phyloP scores from a whole-genome alignment of 169 alveolate species.

The Sarcocystis neurona region DNA sequence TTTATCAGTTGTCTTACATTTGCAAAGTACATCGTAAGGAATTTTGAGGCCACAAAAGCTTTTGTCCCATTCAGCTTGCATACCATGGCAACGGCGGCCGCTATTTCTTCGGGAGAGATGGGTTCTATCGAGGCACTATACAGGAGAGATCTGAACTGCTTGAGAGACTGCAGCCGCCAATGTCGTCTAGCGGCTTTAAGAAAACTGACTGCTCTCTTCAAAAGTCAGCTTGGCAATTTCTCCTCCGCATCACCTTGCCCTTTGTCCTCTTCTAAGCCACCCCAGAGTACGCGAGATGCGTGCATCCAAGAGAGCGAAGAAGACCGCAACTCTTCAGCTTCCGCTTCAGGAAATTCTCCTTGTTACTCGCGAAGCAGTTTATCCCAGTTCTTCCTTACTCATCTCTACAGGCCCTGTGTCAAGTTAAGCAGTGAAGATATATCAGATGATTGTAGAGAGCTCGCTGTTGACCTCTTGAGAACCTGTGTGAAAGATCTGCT shows the following conservation, averaged over 20 bases:
- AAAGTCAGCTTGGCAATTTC: neutral
- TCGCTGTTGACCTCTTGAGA: neutral
- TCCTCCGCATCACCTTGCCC: too few species aligned
- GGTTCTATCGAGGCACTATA: neutral
- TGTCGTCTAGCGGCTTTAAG: neutral
- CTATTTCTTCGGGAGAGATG: neutral
- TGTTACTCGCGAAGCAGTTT: neutral
- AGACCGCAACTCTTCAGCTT: neutral
- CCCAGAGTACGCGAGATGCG: neutral
- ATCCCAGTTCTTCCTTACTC: neutral
- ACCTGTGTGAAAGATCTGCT: neutral
- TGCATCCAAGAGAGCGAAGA: neutral
- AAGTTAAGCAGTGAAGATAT: neutral
- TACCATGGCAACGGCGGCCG: neutral
- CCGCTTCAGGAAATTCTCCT: neutral
- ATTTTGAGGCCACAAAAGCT: too few species aligned
- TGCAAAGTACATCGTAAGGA: too few species aligned
- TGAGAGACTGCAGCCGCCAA: neutral
- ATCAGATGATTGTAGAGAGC: slow-evolving; percentile 13
- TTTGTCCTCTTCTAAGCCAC: too few species aligned
- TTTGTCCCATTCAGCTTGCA: neutral
- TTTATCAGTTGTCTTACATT: too few species aligned
- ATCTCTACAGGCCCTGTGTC: slow-evolving; percentile 1
- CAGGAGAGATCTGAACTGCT: slow-evolving; percentile 27
- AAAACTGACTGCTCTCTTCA: neutral